Evolutionary conservation across 306 rosid species (phyloP).

Genomic region (Rosa multiflora): DNA sequence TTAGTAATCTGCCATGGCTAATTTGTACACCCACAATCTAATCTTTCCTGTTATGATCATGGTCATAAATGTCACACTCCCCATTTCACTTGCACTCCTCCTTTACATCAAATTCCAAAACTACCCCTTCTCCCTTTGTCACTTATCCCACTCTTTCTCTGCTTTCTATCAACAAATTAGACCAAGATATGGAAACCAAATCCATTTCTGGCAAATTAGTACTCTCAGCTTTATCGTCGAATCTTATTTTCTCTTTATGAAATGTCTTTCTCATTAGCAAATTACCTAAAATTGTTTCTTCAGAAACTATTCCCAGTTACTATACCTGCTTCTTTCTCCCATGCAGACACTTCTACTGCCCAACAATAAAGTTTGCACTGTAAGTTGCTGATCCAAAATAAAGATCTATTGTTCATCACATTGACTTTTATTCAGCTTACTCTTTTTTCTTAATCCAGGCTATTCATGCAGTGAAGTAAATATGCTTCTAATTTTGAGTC

Average conservation of each 20-base stretch:
- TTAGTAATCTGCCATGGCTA: not conserved
- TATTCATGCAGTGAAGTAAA: not conserved
- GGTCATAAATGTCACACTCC: not conserved
- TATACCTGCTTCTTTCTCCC: not conserved
- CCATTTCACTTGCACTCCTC: not conserved
- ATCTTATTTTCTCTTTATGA: not conserved
- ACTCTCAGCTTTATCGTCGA: not conserved
- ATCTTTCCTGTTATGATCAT: not conserved
- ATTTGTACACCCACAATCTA: not conserved
- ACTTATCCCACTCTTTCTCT: not conserved
- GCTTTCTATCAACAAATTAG: not conserved
- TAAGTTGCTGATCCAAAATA: not conserved
- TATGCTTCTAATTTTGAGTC: not conserved
- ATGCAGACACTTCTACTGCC: not conserved
- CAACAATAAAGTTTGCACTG: not conserved
- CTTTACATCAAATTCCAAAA: not conserved
- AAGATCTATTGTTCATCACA: not conserved
- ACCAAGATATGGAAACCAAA: not conserved
- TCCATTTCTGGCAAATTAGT: not conserved
- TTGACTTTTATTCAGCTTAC: not conserved
- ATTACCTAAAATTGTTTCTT: not conserved
- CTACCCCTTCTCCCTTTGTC: not conserved
- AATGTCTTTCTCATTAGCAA: not conserved
- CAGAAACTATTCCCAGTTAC: not conserved
- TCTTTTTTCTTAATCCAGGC: not conserved